Evolutionary conservation across 2,329 filamentous ascomycete genomes (phyloP), one percentile per base, ranked within the genome.

Genomic region (Aspergillus unguis): DNA sequence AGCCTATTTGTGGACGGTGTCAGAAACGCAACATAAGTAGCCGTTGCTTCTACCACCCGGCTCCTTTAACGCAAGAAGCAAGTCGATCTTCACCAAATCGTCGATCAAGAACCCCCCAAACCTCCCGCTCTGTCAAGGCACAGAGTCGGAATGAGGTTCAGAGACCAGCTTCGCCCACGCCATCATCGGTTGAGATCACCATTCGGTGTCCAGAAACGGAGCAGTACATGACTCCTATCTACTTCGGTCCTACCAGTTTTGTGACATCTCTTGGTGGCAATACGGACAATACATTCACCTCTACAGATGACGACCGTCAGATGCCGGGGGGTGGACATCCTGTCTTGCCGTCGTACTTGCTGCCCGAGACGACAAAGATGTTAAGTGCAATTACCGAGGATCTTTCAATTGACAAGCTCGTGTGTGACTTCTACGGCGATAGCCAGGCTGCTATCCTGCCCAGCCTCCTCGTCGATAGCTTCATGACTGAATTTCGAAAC

Each of bases 161-260:
- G 29, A 40, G 17, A 10, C 28, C 7, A 8, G 9, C 46, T 8
- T 49, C 31, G n/a, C 35, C 51, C 9, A 56, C 49, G 27, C 40
- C 28, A 28, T 52, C 48, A 28, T 48, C 51, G 4, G 41, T 48
- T 2, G 42, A 36, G 43, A 51, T 46, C 11, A 41, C 35, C 7
- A 40, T 45, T 40, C 45, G 41, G 9, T 48, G 29, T 36, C 37
- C 57, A 36, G 27, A 45, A 8, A 44, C 54, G 26, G 52, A 53
- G 36, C 48, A 58, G 8, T 53, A 64, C 17, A 47, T 64, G 2
- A 50, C 61, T 6, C 55, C 63, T 8, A 62, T 66, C 6, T 69
- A 71, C 31, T 58, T 70, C n/a, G 68, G 68, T 7, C 67, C 68
- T 3, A 70, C 63, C 2, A 71, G 67, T 48, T 69, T 68, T 50